Evolutionary conservation across 140 eudicot species (phyloP).

Genomic region (Flaveria floridana): DNA sequence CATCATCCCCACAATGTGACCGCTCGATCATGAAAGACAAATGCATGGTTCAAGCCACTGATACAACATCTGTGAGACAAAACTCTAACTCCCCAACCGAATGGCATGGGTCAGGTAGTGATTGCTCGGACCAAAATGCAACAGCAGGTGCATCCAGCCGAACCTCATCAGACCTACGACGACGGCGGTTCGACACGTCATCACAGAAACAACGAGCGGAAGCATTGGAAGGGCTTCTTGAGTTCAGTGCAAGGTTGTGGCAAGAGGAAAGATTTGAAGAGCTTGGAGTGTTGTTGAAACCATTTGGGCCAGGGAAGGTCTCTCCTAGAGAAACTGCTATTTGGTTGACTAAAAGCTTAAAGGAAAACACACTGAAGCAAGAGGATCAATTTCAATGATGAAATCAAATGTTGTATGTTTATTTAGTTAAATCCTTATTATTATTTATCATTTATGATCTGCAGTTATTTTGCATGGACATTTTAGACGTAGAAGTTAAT

Average conservation of each 20-base stretch:
- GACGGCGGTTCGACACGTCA: slow-evolving; percentile 65
- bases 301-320: slow-evolving; percentile 91
- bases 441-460: neutral
- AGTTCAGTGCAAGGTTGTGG: slow-evolving; percentile 82
- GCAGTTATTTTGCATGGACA: slow-evolving; percentile 21
- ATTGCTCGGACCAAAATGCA: slow-evolving; percentile 73
- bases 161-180: slow-evolving; percentile 67
- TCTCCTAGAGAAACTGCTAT: slow-evolving; percentile 98
- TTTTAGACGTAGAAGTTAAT: slow-evolving; percentile 22
- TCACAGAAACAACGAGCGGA: slow-evolving; percentile 84
- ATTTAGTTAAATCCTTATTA: slow-evolving; percentile 5
- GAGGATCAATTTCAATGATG: slow-evolving; percentile 52
- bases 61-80: slow-evolving; percentile 37
- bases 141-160: slow-evolving; percentile 88
- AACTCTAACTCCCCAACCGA: slow-evolving; percentile 39
- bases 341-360: slow-evolving; percentile 94
- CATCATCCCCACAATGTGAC: slow-evolving; percentile 66
- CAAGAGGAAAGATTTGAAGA: slow-evolving; percentile 84
- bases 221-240: slow-evolving; percentile 89
- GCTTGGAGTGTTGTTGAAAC: slow-evolving; percentile 81
- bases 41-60: slow-evolving; percentile 57
- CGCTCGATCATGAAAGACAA: slow-evolving; percentile 82
- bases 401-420: neutral
- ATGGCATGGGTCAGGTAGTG: slow-evolving; percentile 52
- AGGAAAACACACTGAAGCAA: slow-evolving; percentile 66